Base-by-base conservation (phyloP, 805 yeast genomes). In the Wickerhamomyces xylosicus region DNA sequence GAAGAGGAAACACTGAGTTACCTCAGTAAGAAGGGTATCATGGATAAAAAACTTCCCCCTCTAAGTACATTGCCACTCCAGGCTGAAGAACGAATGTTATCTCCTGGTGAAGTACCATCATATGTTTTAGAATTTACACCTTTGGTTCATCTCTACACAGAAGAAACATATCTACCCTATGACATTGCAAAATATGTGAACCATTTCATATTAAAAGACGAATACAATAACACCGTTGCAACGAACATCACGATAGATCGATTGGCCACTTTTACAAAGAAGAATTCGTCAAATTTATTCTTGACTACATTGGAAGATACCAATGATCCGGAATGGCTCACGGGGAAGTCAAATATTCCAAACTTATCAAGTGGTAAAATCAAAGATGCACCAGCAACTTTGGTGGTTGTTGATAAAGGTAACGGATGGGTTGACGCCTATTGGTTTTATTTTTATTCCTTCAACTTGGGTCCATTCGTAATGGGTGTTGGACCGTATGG, bases 401-500 rank as follows among this genome's bases (percentile, higher is more conserved):
- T 89, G 22, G 70, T 90, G 19, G 89, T 85, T 1, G 89, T 85
- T 1, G 97, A 90, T 53, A 89, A 87, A 56, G 96, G 95, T 2
- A 82, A 86, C 48, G 95, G 95, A 3, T 79, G 92, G 85, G 83
- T 89, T 0, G 98, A 90, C 57, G 85, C 97, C 0, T 90, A 74
- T 56, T 90, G 97, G 97, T 92, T 90, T 58, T 89, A 85, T 55
- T 90, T 90, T 55, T 90, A 92, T 56, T 81, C 95, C 2, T 90
- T 90, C 65, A 90, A 90, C 56, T 65, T 85, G 47, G 98, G 98
- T 0, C 97, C 98, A 0, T 90, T 79, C 61, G 97, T 90, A 9
- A 87, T 90, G 97, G 97, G 97, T 3, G 72, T 74, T 29, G 98
- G 98, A 0, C 98, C 98, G 0, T 92, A 82, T 65, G 98, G 98